A percentile compares a stretch with the other conserved stretches of the same genome.
Evolutionary conservation across 2,329 filamentous ascomycete species (phyloP).

Genomic region (Chrysoporthe cubensis): DNA sequence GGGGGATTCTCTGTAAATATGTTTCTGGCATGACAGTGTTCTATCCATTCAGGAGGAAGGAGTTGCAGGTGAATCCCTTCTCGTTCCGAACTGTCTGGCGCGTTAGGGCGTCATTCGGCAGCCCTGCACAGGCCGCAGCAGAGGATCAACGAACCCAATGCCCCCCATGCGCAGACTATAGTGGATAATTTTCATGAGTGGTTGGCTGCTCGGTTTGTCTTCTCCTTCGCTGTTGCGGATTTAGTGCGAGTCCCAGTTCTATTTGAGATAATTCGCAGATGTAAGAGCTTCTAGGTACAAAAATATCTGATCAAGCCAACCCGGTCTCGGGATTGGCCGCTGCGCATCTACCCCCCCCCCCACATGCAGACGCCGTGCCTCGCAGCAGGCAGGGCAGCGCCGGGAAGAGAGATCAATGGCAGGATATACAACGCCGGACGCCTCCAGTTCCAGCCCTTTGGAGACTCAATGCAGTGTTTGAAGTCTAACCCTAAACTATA

Average conservation of each 20-base stretch:
- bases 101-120: too few relatives aligned
- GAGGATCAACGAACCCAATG: too few relatives aligned
- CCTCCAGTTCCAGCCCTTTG: not conserved
- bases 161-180: too few relatives aligned
- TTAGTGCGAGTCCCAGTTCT: not conserved
- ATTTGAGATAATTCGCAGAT: not conserved
- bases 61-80: too few relatives aligned
- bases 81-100: too few relatives aligned
- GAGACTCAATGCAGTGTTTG: slow-evolving; percentile 14
- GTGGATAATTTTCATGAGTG: too few relatives aligned
- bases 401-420: not conserved
- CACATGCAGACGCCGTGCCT: not conserved
- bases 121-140: too few relatives aligned
- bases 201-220: too few relatives aligned
- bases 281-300: not conserved
- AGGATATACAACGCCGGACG: slow-evolving; percentile 10
- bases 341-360: not conserved
- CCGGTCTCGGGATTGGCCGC: not conserved
- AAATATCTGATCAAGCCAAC: not conserved
- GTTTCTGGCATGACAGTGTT: too few relatives aligned
- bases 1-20: too few relatives aligned
- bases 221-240: too few relatives aligned
- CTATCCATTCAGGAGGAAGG: too few relatives aligned
- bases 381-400: not conserved
- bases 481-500: slow-evolving; percentile 14